A percentile compares a stretch with the other conserved stretches of the same genome.
Conservation (phyloP, 2,329 filamentous ascomycete genomes). For the Apiospora koreana region DNA sequence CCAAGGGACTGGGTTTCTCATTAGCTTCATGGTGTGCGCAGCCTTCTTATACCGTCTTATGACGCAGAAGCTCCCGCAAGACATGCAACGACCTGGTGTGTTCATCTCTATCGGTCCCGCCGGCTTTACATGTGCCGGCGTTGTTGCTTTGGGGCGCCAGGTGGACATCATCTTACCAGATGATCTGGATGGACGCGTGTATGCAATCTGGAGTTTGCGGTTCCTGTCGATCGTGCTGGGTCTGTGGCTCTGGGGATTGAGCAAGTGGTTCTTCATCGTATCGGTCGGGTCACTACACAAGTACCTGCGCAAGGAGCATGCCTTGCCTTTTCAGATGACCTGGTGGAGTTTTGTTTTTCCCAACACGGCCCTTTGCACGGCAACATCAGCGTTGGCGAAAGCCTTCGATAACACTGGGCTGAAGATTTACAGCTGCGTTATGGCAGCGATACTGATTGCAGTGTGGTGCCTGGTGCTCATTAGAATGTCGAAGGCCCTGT, state of each 20-base stretch:
- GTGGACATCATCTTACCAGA: conserved; percentile 44
- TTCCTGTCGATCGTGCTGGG: conserved; percentile 61
- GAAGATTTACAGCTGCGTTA: conserved; percentile 65
- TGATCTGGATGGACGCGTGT: conserved; percentile 41
- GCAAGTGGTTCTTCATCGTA: conserved; percentile 82
- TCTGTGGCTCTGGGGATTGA: conserved; percentile 82
- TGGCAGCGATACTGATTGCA: conserved; percentile 65
- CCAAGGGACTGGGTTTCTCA: conserved; percentile 57
- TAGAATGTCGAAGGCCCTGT: conserved; percentile 71
- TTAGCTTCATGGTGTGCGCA: conserved; percentile 76
- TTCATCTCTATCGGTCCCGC: conserved; percentile 82
- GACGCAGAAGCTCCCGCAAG: conserved; percentile 81
- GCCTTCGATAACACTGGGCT: conserved; percentile 62
- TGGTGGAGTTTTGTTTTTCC: conserved; percentile 86
- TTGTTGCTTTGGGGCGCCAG: conserved; percentile 49
- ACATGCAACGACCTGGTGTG: conserved; percentile 76
- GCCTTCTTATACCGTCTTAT: conserved; percentile 85
- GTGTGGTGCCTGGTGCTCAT: conserved; percentile 69
- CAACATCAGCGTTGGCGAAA: conserved; percentile 70
- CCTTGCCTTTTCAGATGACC: conserved; percentile 78
- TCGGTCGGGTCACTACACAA: conserved; percentile 75
- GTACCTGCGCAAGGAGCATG: conserved; percentile 56
- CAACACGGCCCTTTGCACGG: conserved; percentile 74
- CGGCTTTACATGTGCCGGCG: conserved; percentile 55
- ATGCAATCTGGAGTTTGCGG: conserved; percentile 46